Evolutionary conservation across 495 filamentous ascomycete species (phyloP).

Genomic region (Geoglossum glabrum): DNA sequence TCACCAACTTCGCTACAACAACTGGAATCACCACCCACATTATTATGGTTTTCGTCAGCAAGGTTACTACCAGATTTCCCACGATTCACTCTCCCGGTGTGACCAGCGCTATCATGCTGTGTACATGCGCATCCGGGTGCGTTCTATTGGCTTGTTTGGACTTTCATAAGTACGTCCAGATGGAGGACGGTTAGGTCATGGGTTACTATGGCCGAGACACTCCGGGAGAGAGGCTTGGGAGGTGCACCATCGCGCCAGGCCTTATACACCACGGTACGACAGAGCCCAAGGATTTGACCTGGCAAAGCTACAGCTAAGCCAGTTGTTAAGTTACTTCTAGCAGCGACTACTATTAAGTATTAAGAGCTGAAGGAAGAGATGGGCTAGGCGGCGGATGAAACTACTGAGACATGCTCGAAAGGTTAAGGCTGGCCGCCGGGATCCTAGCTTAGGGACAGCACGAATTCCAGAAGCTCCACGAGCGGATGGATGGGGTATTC

Average conservation of each 20-base stretch:
- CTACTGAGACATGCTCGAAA: neutral
- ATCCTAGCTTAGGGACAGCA: no score
- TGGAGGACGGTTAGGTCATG: constrained; percentile 33
- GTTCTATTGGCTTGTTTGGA: constrained; percentile 27
- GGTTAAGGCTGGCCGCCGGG: neutral
- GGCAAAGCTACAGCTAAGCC: no score
- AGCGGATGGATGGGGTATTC: no score
- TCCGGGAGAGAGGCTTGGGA: constrained; percentile 36
- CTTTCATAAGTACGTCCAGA: constrained; percentile 11
- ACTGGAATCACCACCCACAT: neutral
- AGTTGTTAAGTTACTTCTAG: neutral
- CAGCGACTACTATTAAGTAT: neutral
- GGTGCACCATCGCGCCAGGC: neutral
- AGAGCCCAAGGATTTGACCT: neutral
- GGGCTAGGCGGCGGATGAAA: neutral
- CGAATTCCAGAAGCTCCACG: no score
- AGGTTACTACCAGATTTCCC: neutral
- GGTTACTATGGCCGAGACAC: constrained; percentile 28
- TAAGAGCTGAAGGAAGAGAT: neutral
- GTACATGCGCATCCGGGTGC: neutral
- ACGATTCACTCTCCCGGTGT: neutral
- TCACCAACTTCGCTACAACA: neutral
- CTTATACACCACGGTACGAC: neutral
- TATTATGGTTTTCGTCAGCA: neutral
- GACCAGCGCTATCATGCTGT: neutral